Base-by-base conservation (phyloP, 345 rosid species). In the Linum usitatissimum region DNA sequence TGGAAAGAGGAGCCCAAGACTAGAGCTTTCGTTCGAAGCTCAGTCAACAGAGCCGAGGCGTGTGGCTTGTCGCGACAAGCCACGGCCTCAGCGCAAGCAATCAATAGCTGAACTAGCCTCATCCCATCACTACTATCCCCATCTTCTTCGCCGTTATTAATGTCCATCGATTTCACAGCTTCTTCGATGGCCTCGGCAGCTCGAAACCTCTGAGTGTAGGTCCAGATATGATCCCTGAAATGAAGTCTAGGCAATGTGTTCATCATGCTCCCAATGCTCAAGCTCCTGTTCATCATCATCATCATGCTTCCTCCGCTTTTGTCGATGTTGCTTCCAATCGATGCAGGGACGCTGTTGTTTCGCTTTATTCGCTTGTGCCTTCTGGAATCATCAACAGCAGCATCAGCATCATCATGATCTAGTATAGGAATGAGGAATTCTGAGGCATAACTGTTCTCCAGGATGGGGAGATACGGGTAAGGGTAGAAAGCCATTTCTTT, bases 71-170 rank as follows among this genome's bases (percentile, higher is more conserved):
- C 91, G 1, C 86, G 83, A 30, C 86, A 85, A 39, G 91, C 91
- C 38, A 85, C 86, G 1, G 88, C 91, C 60, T 85, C 88, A 0
- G 86, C 86, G 36, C 91, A 85, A 14, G 84, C 72, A 10, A 85
- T 70, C 51, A 85, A 76, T 51, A 76, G 83, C 72, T 81, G 83
- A 51, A 85, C 78, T 18, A 78, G 77, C 66, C 75, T 75, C 83
- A 83, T 81, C 8, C 78, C 88, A 14, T 81, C 79, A 1, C 70
- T 67, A 2, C 66, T 71, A 3, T 73, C 70, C 18, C 76, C 81
- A 67, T 76, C 80, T 18, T 34, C 45, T 55, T 72, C 67, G 10
- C 64, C 71, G 0, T 64, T 19, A 21, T 39, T 60, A 2, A 40
- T 49, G 7, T 10, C 51, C 70, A 68, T 57, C 9, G 75, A 76